Conservation (phyloP, 2,329 filamentous ascomycete genomes). For the Magnaporthiopsis poae region DNA sequence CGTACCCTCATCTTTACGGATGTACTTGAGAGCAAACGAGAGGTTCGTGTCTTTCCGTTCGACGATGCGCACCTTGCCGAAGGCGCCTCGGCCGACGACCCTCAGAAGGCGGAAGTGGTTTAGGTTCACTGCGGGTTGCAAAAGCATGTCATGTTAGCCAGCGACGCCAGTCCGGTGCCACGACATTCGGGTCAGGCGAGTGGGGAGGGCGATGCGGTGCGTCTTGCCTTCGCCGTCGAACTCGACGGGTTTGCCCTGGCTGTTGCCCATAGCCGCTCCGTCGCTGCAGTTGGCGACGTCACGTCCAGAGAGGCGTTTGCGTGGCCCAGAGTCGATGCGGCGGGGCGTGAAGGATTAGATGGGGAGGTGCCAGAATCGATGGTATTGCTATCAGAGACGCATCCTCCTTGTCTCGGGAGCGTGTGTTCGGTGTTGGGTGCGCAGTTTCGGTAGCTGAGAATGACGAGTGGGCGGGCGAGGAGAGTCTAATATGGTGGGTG, state of each 20-base stretch:
- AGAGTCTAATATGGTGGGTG: neutral
- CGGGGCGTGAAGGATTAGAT: neutral
- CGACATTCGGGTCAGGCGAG: neutral
- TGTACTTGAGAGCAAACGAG: constrained; percentile 95
- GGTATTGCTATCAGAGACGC: neutral
- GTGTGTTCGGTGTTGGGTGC: neutral
- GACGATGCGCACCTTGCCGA: constrained; percentile 97
- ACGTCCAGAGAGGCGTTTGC: neutral
- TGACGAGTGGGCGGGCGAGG: neutral
- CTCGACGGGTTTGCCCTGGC: constrained; percentile 84
- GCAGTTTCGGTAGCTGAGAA: neutral
- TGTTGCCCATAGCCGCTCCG: constrained; percentile 66
- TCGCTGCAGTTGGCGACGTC: neutral
- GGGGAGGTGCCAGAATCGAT: neutral
- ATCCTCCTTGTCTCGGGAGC: constrained; percentile 1
- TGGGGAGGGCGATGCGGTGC: constrained; percentile 4
- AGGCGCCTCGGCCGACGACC: constrained; percentile 93
- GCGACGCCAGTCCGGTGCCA: too few relatives aligned
- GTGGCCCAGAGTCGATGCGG: neutral
- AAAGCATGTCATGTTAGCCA: neutral
- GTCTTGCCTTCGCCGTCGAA: constrained; percentile 82
- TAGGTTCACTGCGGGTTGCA: constrained; percentile 61
- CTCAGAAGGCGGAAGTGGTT: constrained; percentile 93
- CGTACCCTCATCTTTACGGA: constrained; percentile 93
- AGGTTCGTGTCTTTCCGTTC: constrained; percentile 91